Percentiles rank a stretch among this genome's conserved stretches.
Conservation (phyloP, 805 yeast genomes). For the Crinitomyces ghanaensis region DNA sequence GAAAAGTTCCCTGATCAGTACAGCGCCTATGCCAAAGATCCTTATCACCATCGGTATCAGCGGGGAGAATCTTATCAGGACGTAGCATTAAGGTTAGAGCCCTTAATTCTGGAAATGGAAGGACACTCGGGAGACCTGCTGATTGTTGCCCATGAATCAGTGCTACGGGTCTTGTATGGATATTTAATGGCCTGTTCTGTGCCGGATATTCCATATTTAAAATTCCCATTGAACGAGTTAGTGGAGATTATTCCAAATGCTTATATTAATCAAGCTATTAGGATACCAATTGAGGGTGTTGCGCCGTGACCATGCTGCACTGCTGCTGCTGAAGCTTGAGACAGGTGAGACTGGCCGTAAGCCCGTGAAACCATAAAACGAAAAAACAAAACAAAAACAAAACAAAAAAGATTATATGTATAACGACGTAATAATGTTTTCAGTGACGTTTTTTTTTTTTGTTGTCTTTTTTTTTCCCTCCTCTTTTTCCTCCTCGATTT, state of each 20-base stretch:
- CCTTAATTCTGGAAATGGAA: constrained; percentile 86
- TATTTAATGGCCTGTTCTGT: constrained; percentile 89
- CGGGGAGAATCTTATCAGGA: constrained; percentile 95
- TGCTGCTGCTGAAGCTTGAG: neutral
- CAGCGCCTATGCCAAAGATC: constrained; percentile 55
- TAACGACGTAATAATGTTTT: no score
- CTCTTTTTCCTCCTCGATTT: no score
- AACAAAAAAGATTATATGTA: no score
- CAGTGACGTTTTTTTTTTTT: no score
- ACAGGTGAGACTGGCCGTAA: no score
- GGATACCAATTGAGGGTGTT: constrained; percentile 17
- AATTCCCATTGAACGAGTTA: constrained; percentile 71
- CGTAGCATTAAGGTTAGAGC: constrained; percentile 87
- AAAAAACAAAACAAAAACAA: no score
- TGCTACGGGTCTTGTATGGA: constrained; percentile 81
- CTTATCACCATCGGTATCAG: constrained; percentile 86
- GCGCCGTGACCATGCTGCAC: constrained; percentile 8
- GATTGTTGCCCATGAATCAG: constrained; percentile 87
- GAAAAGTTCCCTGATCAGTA: constrained; percentile 58
- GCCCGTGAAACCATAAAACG: no score
- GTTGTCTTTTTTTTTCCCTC: no score
- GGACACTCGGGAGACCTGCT: constrained; percentile 70
- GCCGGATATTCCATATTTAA: constrained; percentile 68
- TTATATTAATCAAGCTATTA: constrained; percentile 30
- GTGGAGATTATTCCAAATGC: constrained; percentile 84